Percentiles rank a stretch among this genome's conserved stretches.
phyloP scores from a whole-genome alignment of 352 stramenopile species.

The Albugo laibachii region DNA sequence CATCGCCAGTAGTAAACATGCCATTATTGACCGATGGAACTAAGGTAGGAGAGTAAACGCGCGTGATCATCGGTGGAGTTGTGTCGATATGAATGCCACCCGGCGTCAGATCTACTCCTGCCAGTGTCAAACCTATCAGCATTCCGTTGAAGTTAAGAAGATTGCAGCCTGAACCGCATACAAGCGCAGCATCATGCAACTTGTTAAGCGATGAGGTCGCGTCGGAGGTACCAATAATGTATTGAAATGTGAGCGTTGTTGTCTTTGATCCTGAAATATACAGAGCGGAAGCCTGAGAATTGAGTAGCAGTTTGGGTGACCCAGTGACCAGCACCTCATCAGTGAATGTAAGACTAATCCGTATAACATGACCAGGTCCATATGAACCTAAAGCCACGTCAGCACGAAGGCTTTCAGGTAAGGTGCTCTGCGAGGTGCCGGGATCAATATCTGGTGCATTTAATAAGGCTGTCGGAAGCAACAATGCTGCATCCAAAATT shows the following conservation, averaged over 20 bases:
- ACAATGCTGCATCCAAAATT: conserved; percentile 32
- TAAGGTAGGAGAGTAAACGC: conserved; percentile 35
- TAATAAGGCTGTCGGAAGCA: conserved; percentile 19
- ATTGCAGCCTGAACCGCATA: conserved; percentile 21
- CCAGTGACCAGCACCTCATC: conserved; percentile 43
- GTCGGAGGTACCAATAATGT: conserved; percentile 41
- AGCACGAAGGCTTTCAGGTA: conserved; percentile 17
- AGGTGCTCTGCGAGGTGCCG: conserved; percentile 10
- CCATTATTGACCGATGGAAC: conserved; percentile 31
- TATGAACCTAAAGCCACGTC: conserved; percentile 34
- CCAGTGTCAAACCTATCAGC: conserved; percentile 16
- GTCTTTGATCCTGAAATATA: conserved; percentile 39
- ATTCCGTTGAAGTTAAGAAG: conserved; percentile 50
- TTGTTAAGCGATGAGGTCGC: conserved; percentile 24
- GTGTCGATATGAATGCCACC: conserved; percentile 39
- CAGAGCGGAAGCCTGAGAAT: conserved; percentile 24
- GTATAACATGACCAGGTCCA: conserved; percentile 51
- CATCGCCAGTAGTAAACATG: conserved; percentile 54
- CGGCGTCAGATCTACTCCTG: conserved; percentile 19
- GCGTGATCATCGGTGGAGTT: conserved; percentile 23
- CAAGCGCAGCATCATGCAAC: conserved; percentile 22
- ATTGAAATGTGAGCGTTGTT: conserved; percentile 31
- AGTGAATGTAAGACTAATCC: conserved; percentile 41
- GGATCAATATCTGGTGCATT: conserved; percentile 14
- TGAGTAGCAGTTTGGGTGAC: conserved; percentile 30